Evolutionary conservation across 2,329 filamentous ascomycete species (phyloP).

Genomic region (Apiospora sp.): DNA sequence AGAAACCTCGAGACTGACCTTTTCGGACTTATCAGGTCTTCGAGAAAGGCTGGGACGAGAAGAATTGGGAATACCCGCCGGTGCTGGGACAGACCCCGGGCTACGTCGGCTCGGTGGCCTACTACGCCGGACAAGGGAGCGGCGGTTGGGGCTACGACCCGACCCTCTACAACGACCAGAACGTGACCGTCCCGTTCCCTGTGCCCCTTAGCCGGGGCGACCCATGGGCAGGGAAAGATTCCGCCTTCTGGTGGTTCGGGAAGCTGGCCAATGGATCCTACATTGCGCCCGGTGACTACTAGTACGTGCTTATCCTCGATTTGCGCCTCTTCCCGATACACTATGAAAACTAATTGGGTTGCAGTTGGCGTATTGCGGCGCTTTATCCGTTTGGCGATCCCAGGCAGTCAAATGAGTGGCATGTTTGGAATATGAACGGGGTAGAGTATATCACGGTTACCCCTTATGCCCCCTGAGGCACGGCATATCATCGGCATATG

Average conservation of each 20-base stretch:
- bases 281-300: slow-evolving; percentile 25
- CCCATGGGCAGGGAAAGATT: not conserved
- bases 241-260: slow-evolving; percentile 25
- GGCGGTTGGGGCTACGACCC: slow-evolving; percentile 32
- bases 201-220: slow-evolving; percentile 27
- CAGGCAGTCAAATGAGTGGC: not conserved
- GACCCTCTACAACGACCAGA: slow-evolving; percentile 31
- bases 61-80: slow-evolving; percentile 36
- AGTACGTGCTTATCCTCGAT: not conserved
- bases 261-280: slow-evolving; percentile 26
- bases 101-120: slow-evolving; percentile 36
- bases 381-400: slow-evolving; percentile 13
- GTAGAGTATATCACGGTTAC: slow-evolving; percentile 21
- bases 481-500: not conserved
- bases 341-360: not conserved
- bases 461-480: slow-evolving; percentile 4
- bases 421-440: slow-evolving; percentile 21
- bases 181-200: slow-evolving; percentile 31
- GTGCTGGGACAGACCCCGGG: slow-evolving; percentile 33
- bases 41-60: slow-evolving; percentile 32
- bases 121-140: slow-evolving; percentile 30
- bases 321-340: not conserved
- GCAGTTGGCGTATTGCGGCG: slow-evolving; percentile 17
- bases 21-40: slow-evolving; percentile 24
- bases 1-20: not conserved